phyloP scores from a whole-genome alignment of 2,329 filamentous ascomycete species.

The Trichoderma polysporum region DNA sequence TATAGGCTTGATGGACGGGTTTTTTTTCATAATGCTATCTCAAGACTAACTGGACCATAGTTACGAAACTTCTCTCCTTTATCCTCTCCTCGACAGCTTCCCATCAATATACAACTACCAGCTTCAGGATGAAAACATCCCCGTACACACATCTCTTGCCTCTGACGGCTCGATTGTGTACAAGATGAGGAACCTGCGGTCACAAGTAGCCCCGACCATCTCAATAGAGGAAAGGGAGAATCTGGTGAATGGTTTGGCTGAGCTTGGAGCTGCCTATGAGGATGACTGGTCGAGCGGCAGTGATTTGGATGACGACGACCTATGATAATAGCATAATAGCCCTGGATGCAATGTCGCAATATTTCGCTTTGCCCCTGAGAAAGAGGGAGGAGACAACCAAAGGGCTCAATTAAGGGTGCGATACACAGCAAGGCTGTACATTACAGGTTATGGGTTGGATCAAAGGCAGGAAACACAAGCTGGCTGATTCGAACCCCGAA shows the following conservation, averaged over 20 bases:
- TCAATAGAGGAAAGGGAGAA: constrained; percentile 77
- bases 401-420: background rate
- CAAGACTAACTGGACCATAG: constrained; percentile 23
- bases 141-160: constrained; percentile 61
- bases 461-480: background rate
- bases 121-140: constrained; percentile 35
- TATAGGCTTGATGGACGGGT: too few relatives aligned
- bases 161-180: constrained; percentile 73
- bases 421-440: background rate
- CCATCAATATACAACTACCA: constrained; percentile 66
- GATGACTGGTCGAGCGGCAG: constrained; percentile 82
- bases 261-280: constrained; percentile 83
- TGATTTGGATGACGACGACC: constrained; percentile 66
- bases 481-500: background rate
- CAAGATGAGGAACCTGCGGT: constrained; percentile 65
- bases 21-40: background rate
- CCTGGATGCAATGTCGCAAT: background rate
- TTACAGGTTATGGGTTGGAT: background rate
- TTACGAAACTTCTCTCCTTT: constrained; percentile 58
- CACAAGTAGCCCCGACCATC: constrained; percentile 62
- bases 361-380: background rate
- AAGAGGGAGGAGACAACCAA: background rate
- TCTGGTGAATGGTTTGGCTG: constrained; percentile 76
- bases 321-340: background rate
- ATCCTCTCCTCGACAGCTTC: constrained; percentile 81